These are phyloP conservation scores for Penicillium paxilli DNA, from an alignment of 495 filamentous ascomycete genomes.

Conservation along the genomic window DNA sequence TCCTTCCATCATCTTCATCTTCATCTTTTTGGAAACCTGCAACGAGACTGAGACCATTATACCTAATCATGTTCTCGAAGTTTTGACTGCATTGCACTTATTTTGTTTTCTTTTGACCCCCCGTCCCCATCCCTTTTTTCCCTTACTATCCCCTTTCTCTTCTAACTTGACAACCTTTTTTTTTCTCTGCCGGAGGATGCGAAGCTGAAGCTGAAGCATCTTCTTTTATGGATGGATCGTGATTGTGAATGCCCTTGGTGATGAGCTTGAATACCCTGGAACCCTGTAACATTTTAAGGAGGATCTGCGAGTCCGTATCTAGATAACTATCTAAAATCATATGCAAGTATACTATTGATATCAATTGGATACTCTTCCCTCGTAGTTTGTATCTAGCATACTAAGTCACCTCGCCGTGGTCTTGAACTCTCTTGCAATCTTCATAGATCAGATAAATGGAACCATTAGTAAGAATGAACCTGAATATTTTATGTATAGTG, in stretches of 20 bases:
- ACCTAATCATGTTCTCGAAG: background rate
- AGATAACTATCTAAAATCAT: background rate
- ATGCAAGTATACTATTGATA: too few relatives aligned
- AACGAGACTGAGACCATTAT: too few relatives aligned
- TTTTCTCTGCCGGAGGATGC: background rate
- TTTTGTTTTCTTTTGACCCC: background rate
- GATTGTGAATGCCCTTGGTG: slow-evolving; percentile 12
- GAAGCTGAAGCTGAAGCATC: background rate
- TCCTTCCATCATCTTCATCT: background rate
- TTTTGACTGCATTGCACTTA: background rate
- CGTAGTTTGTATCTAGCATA: too few relatives aligned
- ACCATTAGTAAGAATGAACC: too few relatives aligned
- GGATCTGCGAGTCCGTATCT: slow-evolving; percentile 1
- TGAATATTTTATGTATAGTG: background rate
- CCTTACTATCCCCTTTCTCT: slow-evolving; percentile 7
- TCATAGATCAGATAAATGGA: background rate
- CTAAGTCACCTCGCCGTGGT: too few relatives aligned
- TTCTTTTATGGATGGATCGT: slow-evolving; percentile 6
- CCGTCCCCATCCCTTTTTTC: slow-evolving; percentile 1
- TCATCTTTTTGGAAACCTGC: too few relatives aligned
- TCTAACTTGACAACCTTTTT: slow-evolving; percentile 1
- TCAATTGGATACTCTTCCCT: too few relatives aligned
- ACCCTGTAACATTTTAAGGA: slow-evolving; percentile 10
- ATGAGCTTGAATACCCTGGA: slow-evolving; percentile 19
- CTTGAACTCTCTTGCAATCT: too few relatives aligned